Evolutionary conservation across 306 rosid species (phyloP).

Genomic region (Fragaria iinumae): DNA sequence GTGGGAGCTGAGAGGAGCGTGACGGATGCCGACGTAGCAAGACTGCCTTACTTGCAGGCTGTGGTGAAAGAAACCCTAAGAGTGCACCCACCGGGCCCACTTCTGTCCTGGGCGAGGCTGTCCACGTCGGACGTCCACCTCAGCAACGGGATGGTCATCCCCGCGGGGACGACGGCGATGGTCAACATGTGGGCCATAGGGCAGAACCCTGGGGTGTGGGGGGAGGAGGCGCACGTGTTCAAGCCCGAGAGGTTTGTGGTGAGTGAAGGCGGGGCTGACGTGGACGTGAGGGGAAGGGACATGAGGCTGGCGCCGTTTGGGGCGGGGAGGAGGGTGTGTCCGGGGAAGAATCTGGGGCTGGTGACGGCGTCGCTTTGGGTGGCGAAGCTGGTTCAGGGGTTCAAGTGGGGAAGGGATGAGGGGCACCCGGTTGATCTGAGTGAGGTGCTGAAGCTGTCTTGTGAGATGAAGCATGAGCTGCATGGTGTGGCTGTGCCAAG

Average conservation of each 20-base stretch:
- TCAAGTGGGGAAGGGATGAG: conserved; percentile 34
- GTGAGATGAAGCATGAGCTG: conserved; percentile 54
- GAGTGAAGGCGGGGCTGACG: conserved; percentile 34
- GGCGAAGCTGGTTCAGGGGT: conserved; percentile 42
- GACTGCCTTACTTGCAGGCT: conserved; percentile 45
- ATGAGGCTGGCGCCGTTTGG: conserved; percentile 59
- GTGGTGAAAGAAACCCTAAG: conserved; percentile 56
- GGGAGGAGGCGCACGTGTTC: conserved; percentile 39
- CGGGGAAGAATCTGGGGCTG: conserved; percentile 49
- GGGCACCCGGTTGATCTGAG: conserved; percentile 36
- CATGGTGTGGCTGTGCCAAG: conserved; percentile 25
- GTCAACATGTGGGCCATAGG: conserved; percentile 70
- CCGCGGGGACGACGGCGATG: conserved; percentile 54
- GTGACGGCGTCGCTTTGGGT: conserved; percentile 49
- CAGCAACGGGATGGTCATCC: conserved; percentile 57
- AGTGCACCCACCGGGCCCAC: conserved; percentile 60
- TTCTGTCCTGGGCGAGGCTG: conserved; percentile 60
- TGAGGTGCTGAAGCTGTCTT: conserved; percentile 51
- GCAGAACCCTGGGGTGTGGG: conserved; percentile 49
- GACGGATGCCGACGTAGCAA: conserved; percentile 45
- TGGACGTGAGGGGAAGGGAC: conserved; percentile 52
- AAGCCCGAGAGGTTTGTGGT: conserved; percentile 47
- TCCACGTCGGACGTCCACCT: conserved; percentile 54
- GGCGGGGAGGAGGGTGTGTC: conserved; percentile 58
- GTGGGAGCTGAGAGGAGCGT: conserved; percentile 17